phyloP scores from a whole-genome alignment of 2,329 filamentous ascomycete genomes.

The Exophiala sp. region DNA sequence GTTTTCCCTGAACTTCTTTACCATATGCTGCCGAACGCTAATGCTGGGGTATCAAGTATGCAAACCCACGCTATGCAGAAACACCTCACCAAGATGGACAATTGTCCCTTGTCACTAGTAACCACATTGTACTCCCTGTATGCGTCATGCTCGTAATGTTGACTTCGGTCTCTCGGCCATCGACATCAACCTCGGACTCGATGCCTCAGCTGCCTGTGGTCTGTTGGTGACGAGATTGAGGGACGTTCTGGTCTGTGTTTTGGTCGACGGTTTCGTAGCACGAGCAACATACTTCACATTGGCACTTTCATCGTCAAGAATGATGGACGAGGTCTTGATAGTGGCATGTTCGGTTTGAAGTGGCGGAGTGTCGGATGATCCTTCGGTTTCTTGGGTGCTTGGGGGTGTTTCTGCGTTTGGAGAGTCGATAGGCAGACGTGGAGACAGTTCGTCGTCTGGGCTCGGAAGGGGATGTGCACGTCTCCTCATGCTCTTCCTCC shows the following conservation, averaged over 20 bases:
- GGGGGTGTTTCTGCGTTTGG: slow-evolving; percentile 16
- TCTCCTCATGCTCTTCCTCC: slow-evolving; percentile 23
- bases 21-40: slow-evolving; percentile 15
- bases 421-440: slow-evolving; percentile 13
- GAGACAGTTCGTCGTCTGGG: slow-evolving; percentile 16
- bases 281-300: slow-evolving; percentile 1
- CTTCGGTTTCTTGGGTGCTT: slow-evolving; percentile 27
- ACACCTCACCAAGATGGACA: slow-evolving; percentile 22
- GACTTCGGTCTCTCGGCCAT: slow-evolving; percentile 25
- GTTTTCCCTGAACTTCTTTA: slow-evolving; percentile 8
- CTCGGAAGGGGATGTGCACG: slow-evolving; percentile 19
- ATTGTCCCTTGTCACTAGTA: slow-evolving; percentile 14
- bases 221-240: slow-evolving; percentile 13
- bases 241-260: slow-evolving; percentile 10
- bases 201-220: slow-evolving; percentile 3
- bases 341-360: slow-evolving; percentile 1
- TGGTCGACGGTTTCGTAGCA: slow-evolving; percentile 2
- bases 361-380: slow-evolving; percentile 18
- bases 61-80: slow-evolving; percentile 21
- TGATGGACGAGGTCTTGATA: neutral
- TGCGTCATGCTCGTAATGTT: slow-evolving; percentile 24
- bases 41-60: slow-evolving; percentile 26
- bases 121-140: slow-evolving; percentile 10
- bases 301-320: slow-evolving; percentile 2
- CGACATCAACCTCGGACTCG: slow-evolving; percentile 18